Evolutionary conservation across 2,329 filamentous ascomycete species (phyloP), one percentile per base, ranked within the genome.

Genomic region (Pseudogymnoascus verrucosus): DNA sequence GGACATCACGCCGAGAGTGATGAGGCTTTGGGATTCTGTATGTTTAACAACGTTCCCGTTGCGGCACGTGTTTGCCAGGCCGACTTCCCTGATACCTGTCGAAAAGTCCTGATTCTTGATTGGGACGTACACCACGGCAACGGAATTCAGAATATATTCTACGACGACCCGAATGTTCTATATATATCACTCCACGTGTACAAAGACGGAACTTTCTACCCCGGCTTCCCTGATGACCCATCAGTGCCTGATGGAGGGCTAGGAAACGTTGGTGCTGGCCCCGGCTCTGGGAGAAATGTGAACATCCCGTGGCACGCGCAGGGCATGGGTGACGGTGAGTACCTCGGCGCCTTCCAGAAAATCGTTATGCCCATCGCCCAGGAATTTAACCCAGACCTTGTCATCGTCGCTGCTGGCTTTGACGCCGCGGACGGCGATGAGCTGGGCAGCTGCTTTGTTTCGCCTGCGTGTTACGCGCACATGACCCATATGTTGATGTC

Each of bases 31-130:
- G 95, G 95, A 0, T 99, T 99, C 73, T 99, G 95, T 74, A 84
- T 98, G 65, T 98, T 98, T 78, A 97, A 99, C 78, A 99, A 99
- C 71, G 95, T 98, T 2, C 92, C 91, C 19, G 89, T 99, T 64
- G 93, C 93, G 1, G 88, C 92, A n/a, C 89, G 86, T 65, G 89
- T 93, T 11, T 97, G 93, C 73, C 92, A 96, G 73, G 79, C 82
- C 62, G 87, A 92, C 65, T 95, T 90, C 69, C 90, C 90, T 1
- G 85, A 93, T 3, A 78, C 78, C 7, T 97, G 93, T 72, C 87
- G 91, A 63, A 98, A 96, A 76, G 85, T 99, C 19, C 77, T 99
- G 63, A 95, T 99, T 68, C 80, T 99, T 6, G 95, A 99, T 73
- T 99, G 95, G 90, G 90, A 88, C 72, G 89, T 87, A 11, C 85